A percentile compares a stretch with the other conserved stretches of the same genome.
Conservation (phyloP, 805 yeast species). For the Metschnikowia cerradonensis region DNA sequence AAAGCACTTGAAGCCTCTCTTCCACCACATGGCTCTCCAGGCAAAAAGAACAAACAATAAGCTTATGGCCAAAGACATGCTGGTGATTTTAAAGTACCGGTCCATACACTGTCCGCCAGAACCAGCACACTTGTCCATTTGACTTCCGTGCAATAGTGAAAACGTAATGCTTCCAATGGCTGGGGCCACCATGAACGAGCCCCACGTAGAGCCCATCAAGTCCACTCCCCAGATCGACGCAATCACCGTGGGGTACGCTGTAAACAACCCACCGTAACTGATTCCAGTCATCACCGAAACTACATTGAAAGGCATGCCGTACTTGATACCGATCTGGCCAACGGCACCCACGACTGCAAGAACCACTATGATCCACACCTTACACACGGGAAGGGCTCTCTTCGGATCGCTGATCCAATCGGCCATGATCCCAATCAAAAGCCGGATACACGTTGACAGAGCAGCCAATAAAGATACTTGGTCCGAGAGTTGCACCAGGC, state of each 20-base stretch:
- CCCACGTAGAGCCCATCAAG: conserved; percentile 90
- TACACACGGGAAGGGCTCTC: conserved; percentile 26
- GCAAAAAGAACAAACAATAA: conserved; percentile 20
- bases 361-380: conserved; percentile 30
- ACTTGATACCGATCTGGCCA: conserved; percentile 25
- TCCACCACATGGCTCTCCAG: conserved; percentile 31
- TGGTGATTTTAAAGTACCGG: conserved; percentile 27
- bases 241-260: conserved; percentile 79
- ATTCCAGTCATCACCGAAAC: conserved; percentile 57
- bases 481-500: conserved; percentile 26
- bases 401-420: conserved; percentile 49
- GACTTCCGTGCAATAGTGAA: conserved; percentile 65
- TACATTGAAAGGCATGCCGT: conserved; percentile 15
- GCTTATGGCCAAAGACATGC: conserved; percentile 24
- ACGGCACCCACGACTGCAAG: conserved; percentile 26
- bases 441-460: conserved; percentile 66
- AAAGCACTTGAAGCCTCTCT: conserved; percentile 26
- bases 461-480: conserved; percentile 62
- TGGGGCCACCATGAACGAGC: conserved; percentile 82
- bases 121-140: conserved; percentile 47
- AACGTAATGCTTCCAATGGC: conserved; percentile 72
- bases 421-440: conserved; percentile 61
- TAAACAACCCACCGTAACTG: conserved; percentile 79
- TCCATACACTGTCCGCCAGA: conserved; percentile 20
- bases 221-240: conserved; percentile 86